phyloP scores from a whole-genome alignment of 306 rosid genomes.

The cucumber (Cucumis sativus) region Cucumber_9930_V3 NC_026655.2:26183001-26183500 shows the following conservation, averaged over 20 bases:
- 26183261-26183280: neutral
- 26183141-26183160: neutral
- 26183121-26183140: neutral
- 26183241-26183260: neutral
- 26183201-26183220: neutral
- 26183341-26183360: neutral
- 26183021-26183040: neutral
- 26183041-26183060: neutral
- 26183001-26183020: constrained; percentile 1
- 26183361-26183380: neutral
- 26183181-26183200: too few species aligned
- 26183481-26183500: neutral
- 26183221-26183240: neutral
- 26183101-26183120: neutral
- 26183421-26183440: neutral
- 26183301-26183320: neutral
- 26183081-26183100: neutral
- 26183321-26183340: neutral
- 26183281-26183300: neutral
- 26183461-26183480: neutral
- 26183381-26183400: neutral
- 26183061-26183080: neutral
- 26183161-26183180: neutral
- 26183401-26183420: neutral
- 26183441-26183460: neutral